Base-by-base conservation (phyloP, 257 asterid species). In the Scutellaria minor region DNA sequence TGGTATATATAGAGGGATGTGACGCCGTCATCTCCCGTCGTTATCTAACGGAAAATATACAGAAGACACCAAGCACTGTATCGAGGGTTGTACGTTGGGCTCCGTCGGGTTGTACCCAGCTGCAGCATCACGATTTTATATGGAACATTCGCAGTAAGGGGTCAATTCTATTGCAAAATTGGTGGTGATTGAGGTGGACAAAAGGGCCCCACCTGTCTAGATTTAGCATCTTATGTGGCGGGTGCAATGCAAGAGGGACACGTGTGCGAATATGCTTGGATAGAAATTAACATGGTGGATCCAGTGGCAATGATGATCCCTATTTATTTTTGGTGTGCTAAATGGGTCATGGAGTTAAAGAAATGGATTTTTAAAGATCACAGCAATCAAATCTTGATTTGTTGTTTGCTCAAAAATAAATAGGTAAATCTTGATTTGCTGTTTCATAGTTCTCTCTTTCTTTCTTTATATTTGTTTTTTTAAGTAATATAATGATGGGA, bases 201-300 rank as follows among this genome's bases (percentile, higher is more conserved):
- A n/a, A 7, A 6, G 71, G 96, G 93, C 45, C 88, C 96, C 86
- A 82, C 67, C 52, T 92, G 96, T 85, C 91, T 41, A 55, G 9
- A 35, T 54, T 20, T 73, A 63, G 66, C 60, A 56, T 39, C 41
- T 61, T 58, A 35, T 54, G 65, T 54, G n/a, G 73, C 44, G 65
- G 60, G 82, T 68, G 81, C 59, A 64, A 50, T 64, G 80, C 24
- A 18, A 6, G 7, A 6, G 5, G 7, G 22, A 65, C 87, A 80
- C 87, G 85, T 75, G 85, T 41, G 47, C 1, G 0, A 0, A 1
- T 0, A 0, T 42, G 0, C 40, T 77, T 84, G 83, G 83, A 2
- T 5, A 20, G 22, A 15, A 66, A 11, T 63, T 66, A 65, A 5
- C 50, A 13, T 63, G 40, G 72, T 69, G 72, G 76, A 50, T 71